Evolutionary conservation across 805 yeast species (phyloP), one percentile per base, ranked within the genome.

Genomic region (Babjeviella inositovora): DNA sequence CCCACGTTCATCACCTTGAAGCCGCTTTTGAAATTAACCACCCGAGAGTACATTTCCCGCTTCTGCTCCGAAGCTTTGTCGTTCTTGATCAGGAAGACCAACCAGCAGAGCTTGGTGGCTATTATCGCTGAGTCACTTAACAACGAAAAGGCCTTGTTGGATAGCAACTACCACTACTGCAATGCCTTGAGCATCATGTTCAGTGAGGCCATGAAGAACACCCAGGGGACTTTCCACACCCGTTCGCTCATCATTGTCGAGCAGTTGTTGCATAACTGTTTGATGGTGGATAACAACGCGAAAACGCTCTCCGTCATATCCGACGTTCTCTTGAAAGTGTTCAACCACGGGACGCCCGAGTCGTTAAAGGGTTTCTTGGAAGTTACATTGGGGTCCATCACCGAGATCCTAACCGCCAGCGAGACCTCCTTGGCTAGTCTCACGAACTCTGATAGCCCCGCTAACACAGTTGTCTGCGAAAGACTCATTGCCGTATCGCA

Each of bases 1-100:
- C 76, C 81, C 6, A 82, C 96, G 0, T 80, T 77, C 41, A 53
- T 59, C 16, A 39, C 63, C 4, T 51, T 84, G 8, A 45, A 68
- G 16, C 85, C 92, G 0, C 45, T 82, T 12, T 50, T 87, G 25
- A 63, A 65, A 17, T 47, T 69, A 24, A 46, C 46, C 4, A 46
- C 50, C 11, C 75, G 72, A 33, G 67, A 67, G 14, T 70, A 75
- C 32, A 59, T 85, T 17, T 59, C 80, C 1, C 60, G 92, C 30
- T 90, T 87, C 37, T 71, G 93, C 11, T 84, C 95, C 0, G 96
- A 87, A 45, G 90, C 95, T 0, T 45, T 87, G 21, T 79, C 96
- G 0, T 90, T 77, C 36, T 52, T 87, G 27, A 53, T 87, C 7
- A 67, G 90, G 39, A 80, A 80, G 43, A 58, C 79, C 30, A 55